phyloP scores from a whole-genome alignment of 805 yeast genomes.

The Wickerhamomyces bovis region DNA sequence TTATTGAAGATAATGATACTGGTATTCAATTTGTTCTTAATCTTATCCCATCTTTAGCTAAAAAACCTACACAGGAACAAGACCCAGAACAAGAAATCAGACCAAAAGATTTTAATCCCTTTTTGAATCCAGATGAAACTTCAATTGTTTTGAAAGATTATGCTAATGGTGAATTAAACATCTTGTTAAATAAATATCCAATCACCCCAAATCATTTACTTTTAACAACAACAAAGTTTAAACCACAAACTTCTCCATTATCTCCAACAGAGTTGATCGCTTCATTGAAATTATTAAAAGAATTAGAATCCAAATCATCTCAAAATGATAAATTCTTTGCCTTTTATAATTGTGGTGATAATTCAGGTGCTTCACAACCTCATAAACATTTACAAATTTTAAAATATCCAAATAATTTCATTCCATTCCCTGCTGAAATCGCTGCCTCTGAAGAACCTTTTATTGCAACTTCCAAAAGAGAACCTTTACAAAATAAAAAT shows the following conservation, averaged over 20 bases:
- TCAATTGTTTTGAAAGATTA: constrained; percentile 53
- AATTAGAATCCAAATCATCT: constrained; percentile 34
- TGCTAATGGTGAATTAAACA: constrained; percentile 42
- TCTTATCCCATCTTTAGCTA: constrained; percentile 26
- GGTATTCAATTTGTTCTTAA: constrained; percentile 28
- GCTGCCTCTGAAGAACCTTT: constrained; percentile 41
- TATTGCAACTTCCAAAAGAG: constrained; percentile 47
- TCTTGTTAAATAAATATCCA: constrained; percentile 84
- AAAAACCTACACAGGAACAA: constrained; percentile 34
- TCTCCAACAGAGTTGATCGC: constrained; percentile 63
- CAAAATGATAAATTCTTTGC: constrained; percentile 56
- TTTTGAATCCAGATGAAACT: constrained; percentile 72
- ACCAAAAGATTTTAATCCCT: constrained; percentile 54
- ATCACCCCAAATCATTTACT: constrained; percentile 74
- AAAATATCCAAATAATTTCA: constrained; percentile 55
- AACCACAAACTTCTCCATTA: constrained; percentile 66
- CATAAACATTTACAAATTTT: constrained; percentile 91
- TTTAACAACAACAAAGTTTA: constrained; percentile 69
- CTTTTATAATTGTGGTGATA: constrained; percentile 83
- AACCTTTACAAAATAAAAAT: constrained; percentile 56
- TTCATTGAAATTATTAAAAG: constrained; percentile 47
- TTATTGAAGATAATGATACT: constrained; percentile 25
- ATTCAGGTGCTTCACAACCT: constrained; percentile 90
- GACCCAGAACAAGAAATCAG: constrained; percentile 27
- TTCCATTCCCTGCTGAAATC: constrained; percentile 50